phyloP scores from a whole-genome alignment of 345 rosid species.

The Cardiospermum halicacabum region DNA sequence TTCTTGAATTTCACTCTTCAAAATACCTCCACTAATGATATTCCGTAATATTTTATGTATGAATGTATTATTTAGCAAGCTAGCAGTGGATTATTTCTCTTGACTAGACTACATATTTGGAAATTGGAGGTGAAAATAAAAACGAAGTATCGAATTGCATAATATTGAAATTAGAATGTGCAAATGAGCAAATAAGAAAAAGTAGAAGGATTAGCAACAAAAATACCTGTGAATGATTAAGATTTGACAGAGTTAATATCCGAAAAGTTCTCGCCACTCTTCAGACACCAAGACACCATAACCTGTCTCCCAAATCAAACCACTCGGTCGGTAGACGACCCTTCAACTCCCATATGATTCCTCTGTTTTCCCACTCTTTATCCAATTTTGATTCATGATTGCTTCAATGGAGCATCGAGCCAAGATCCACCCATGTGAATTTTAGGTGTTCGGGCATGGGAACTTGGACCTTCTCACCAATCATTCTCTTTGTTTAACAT shows the following conservation, averaged over 20 bases:
- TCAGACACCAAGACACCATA: conserved; percentile 18
- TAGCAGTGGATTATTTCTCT: too few relatives aligned
- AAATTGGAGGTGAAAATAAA: too few relatives aligned
- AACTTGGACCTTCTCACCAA: conserved; percentile 16
- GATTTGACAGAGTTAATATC: neutral
- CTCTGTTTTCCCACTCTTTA: neutral
- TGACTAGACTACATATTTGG: too few relatives aligned
- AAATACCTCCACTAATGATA: too few relatives aligned
- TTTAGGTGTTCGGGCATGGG: conserved; percentile 28
- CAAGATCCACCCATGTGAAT: conserved; percentile 27
- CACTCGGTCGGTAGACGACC: conserved; percentile 7
- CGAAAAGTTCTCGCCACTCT: neutral
- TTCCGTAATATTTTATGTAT: too few relatives aligned
- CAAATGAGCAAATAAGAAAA: neutral
- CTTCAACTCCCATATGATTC: conserved; percentile 12
- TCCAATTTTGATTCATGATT: conserved; percentile 19
- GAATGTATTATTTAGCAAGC: too few relatives aligned
- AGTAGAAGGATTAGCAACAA: neutral
- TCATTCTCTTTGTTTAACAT: conserved; percentile 14
- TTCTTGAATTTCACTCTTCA: too few relatives aligned
- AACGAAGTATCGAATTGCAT: neutral
- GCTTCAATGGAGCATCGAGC: conserved; percentile 22
- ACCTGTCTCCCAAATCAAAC: conserved; percentile 7
- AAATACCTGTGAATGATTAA: neutral
- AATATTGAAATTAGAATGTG: neutral